phyloP scores from a whole-genome alignment of 176 grass and related monocot species.

The Triticum monococcum region DNA sequence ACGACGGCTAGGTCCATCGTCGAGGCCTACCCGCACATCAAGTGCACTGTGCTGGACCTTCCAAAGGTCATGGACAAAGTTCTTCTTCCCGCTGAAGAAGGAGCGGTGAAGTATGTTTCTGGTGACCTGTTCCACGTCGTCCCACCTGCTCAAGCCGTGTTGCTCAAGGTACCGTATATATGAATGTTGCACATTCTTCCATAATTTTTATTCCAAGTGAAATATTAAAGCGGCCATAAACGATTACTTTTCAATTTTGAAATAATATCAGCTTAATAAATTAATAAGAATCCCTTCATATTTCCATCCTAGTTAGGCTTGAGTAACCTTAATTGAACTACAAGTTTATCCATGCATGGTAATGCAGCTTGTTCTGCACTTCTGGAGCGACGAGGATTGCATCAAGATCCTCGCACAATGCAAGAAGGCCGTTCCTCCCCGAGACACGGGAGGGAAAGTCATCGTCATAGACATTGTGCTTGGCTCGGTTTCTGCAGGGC shows the following conservation, averaged over 20 bases:
- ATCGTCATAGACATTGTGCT: not conserved
- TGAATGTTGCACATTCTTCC: not conserved
- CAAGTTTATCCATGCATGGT: not conserved
- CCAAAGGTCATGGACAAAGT: not conserved
- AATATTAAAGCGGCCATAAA: not conserved
- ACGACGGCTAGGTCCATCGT: not conserved
- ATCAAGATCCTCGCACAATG: not conserved
- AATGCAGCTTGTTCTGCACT: not conserved
- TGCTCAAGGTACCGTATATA: not conserved
- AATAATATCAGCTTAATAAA: too few species aligned
- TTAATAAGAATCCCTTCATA: too few species aligned
- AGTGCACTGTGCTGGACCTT: not conserved
- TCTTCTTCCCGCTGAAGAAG: not conserved
- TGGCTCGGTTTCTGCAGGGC: not conserved
- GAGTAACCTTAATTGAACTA: not conserved
- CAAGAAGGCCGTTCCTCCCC: not conserved
- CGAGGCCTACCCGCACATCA: not conserved
- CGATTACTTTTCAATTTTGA: too few species aligned
- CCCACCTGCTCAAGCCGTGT: not conserved
- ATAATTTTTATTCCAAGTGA: not conserved
- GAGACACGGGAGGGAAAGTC: not conserved
- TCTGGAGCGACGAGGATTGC: not conserved
- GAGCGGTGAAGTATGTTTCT: not conserved
- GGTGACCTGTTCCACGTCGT: not conserved
- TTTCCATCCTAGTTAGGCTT: too few species aligned